Base-by-base conservation (phyloP, 75 land plant species). In the Cupressus sempervirens region DNA sequence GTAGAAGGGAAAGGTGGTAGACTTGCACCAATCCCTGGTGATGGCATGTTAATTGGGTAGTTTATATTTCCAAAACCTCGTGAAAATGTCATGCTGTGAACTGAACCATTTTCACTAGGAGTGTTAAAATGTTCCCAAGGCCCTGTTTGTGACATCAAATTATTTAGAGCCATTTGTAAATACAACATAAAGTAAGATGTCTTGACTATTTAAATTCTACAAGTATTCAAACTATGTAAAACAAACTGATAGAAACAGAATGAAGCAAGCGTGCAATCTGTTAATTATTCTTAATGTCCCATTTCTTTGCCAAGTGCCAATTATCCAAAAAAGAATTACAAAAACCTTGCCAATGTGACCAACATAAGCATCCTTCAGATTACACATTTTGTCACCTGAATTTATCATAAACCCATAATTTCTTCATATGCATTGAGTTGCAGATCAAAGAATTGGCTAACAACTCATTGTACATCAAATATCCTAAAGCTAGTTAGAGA, bases 51-150 rank as follows among this genome's bases (percentile, higher is more conserved):
- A 38, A 84, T 75, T 18, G 91, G 46, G 62, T 93, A 88, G 80
- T 87, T 91, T 16, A 91, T 67, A 34, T 62, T 87, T 82, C 90
- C 88, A 53, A 89, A 84, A 58, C 85, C 76, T 38, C 93, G 93
- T 3, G 96, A 93, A 41, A 86, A 90, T 83, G 92, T 92, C 20
- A 89, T 41, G 74, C 86, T 45, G 7, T 88, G 90, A 36, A 93
- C 35, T 14, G 92, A 73, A 80, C 91, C 91, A 80, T 87, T 94
- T 76, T 95, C 97, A 80, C 81, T 89, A 32, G 96, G 94, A 79
- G 91, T 95, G 82, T 90, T 86, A 82, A 90, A 89, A 35, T 89
- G 88, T 79, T 89, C 86, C 97, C 96, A 95, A 79, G 84, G 84
- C 54, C 94, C 95, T 92, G 81, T 43, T 77, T 79, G 81, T 45